Evolutionary conservation across 1,284 basidiomycete species (phyloP).

Genomic region (Ceratobasidium sp.): DNA sequence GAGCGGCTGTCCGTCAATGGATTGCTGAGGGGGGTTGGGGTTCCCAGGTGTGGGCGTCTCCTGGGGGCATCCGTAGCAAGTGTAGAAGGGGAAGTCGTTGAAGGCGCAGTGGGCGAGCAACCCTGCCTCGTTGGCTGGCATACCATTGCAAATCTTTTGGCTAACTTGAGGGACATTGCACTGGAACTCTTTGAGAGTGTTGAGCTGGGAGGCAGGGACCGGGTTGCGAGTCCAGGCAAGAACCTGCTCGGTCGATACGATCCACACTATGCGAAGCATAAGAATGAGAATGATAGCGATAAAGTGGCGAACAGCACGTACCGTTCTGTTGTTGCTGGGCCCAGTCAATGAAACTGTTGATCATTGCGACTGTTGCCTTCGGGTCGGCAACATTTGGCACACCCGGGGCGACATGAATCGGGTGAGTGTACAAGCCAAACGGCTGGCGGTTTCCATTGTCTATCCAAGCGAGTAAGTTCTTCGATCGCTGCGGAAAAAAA

Average conservation of each 20-base stretch:
- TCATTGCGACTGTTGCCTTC: slow-evolving; percentile 73
- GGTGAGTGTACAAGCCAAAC: slow-evolving; percentile 85
- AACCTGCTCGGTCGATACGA: slow-evolving; percentile 79
- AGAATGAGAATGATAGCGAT: slow-evolving; percentile 38
- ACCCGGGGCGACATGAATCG: slow-evolving; percentile 78
- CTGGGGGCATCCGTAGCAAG: slow-evolving; percentile 82
- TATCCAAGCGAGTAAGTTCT: slow-evolving; percentile 50
- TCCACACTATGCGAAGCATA: slow-evolving; percentile 69
- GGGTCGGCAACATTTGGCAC: slow-evolving; percentile 66
- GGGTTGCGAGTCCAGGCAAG: slow-evolving; percentile 82
- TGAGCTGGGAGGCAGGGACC: slow-evolving; percentile 70
- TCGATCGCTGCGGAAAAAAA: not conserved
- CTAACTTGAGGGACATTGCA: slow-evolving; percentile 72
- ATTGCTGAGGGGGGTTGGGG: slow-evolving; percentile 73
- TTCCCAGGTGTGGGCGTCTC: slow-evolving; percentile 66
- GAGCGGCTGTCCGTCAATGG: slow-evolving; percentile 59
- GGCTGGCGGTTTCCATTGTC: slow-evolving; percentile 80
- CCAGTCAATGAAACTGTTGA: slow-evolving; percentile 86
- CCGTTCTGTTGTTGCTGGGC: slow-evolving; percentile 78
- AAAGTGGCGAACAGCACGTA: slow-evolving; percentile 52
- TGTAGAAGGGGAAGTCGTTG: slow-evolving; percentile 80
- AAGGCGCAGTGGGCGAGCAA: slow-evolving; percentile 73
- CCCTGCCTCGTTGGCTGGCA: slow-evolving; percentile 72
- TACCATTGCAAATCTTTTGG: slow-evolving; percentile 78
- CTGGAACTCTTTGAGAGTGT: slow-evolving; percentile 66